These are phyloP conservation scores for Leccinellum albellum DNA, from an alignment of 768 basidiomycete genomes.

Conservation along the genomic window DNA sequence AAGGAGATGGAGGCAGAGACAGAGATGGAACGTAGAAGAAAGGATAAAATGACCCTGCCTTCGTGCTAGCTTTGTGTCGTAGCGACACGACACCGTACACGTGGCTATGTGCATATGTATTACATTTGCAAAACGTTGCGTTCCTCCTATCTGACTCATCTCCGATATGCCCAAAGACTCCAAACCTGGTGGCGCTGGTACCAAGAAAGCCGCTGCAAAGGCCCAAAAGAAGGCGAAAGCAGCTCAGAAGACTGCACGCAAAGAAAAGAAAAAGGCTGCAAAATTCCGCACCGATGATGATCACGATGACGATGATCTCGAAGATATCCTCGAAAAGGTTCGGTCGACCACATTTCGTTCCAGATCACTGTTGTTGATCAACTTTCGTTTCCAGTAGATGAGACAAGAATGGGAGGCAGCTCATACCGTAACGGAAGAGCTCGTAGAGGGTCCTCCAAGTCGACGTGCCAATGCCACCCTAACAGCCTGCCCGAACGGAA, in stretches of 20 bases:
- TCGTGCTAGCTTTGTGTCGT: not conserved
- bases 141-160: not conserved
- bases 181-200: slow-evolving; percentile 4
- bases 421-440: slow-evolving; percentile 81
- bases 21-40: slow-evolving; percentile 41
- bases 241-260: slow-evolving; percentile 63
- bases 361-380: not conserved
- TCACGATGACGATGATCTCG: slow-evolving; percentile 74
- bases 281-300: slow-evolving; percentile 44
- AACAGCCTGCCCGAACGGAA: slow-evolving; percentile 74
- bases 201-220: slow-evolving; percentile 48
- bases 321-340: slow-evolving; percentile 80
- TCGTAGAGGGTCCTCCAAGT: slow-evolving; percentile 78
- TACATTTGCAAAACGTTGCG: not conserved
- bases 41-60: not conserved
- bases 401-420: slow-evolving; percentile 79
- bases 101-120: not conserved
- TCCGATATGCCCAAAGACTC: slow-evolving; percentile 17
- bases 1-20: slow-evolving; percentile 59
- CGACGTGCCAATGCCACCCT: slow-evolving; percentile 81
- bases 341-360: not conserved
- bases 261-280: slow-evolving; percentile 58
- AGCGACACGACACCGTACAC: no score
- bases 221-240: slow-evolving; percentile 66
- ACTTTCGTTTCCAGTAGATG: slow-evolving; percentile 50